Percentiles rank a stretch among this genome's conserved stretches.
These are phyloP conservation scores for Collybia sordida DNA, from an alignment of 768 basidiomycete species.

Conservation along the genomic window DNA sequence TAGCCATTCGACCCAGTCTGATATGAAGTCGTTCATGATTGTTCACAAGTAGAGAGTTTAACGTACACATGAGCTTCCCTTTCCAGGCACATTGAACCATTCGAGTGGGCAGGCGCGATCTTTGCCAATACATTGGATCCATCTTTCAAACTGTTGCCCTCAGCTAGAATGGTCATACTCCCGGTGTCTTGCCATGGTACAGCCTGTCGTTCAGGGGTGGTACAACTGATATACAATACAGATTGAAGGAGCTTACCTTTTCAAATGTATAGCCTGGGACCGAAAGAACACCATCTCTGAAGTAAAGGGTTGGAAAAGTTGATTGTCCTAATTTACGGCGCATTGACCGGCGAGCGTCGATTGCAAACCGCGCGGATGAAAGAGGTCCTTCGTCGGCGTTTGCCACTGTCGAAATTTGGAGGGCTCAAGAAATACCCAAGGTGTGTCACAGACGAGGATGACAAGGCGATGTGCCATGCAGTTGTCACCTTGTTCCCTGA, in stretches of 20 bases:
- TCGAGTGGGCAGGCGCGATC: conserved; percentile 70
- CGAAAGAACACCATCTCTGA: conserved; percentile 56
- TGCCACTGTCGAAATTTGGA: conserved; percentile 2
- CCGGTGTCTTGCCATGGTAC: conserved; percentile 72
- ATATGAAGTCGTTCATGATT: not conserved
- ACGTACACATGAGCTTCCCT: conserved; percentile 73
- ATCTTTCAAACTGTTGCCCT: conserved; percentile 70
- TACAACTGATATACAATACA: not conserved
- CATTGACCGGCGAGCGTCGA: conserved; percentile 30
- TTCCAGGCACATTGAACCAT: conserved; percentile 71
- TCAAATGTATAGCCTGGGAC: conserved; percentile 76
- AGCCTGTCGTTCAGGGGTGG: conserved; percentile 36
- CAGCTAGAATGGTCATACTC: conserved; percentile 65
- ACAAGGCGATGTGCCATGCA: not conserved
- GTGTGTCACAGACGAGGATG: not conserved
- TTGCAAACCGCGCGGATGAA: not conserved
- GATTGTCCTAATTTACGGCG: conserved; percentile 55
- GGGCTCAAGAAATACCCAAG: not conserved
- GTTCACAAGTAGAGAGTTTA: not conserved
- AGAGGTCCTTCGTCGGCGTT: not conserved
- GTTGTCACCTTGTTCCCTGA: too few species aligned
- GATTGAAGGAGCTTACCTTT: conserved; percentile 39
- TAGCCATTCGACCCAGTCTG: conserved; percentile 52
- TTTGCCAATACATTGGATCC: conserved; percentile 69
- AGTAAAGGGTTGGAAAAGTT: conserved; percentile 58